Conservation (phyloP, 305 asterid species). For the Petunia hybrid region DNA sequence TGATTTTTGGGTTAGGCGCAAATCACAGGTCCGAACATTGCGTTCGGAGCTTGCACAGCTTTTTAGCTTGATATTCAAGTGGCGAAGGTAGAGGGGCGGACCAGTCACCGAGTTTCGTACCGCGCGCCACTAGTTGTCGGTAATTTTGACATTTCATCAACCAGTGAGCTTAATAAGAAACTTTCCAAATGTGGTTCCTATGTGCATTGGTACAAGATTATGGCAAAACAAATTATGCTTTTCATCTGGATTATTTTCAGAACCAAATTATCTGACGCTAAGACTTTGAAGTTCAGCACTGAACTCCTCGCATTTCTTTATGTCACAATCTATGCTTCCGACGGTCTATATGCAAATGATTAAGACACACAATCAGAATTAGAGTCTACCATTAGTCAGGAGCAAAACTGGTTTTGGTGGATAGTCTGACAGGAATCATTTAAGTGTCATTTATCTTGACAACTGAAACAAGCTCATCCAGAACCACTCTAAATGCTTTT, state of each 20-base stretch:
- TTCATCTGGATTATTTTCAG: background rate
- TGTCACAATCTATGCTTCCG: background rate
- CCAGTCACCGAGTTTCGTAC: no score
- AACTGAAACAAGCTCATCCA: constrained; percentile 1
- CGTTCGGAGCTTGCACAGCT: no score
- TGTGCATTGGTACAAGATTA: constrained; percentile 13
- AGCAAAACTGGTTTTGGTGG: background rate
- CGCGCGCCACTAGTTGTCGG: no score
- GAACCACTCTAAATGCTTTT: constrained; percentile 14
- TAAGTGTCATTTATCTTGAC: background rate
- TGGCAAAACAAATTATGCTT: background rate
- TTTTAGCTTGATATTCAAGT: no score
- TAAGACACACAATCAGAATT: constrained; percentile 14
- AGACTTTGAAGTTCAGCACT: background rate
- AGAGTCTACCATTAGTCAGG: constrained; percentile 7
- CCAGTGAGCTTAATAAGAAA: background rate
- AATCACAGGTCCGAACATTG: no score
- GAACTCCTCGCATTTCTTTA: constrained; percentile 13
- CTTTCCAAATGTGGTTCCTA: background rate
- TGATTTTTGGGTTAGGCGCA: no score
- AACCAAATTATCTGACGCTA: background rate
- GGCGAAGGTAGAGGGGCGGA: no score
- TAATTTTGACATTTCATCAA: constrained; percentile 15
- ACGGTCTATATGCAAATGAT: background rate
- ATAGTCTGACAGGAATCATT: background rate